A percentile compares a stretch with the other conserved stretches of the same genome.
Evolutionary conservation across 169 alveolate genomes (phyloP).

Genomic region (Sarcocystis neurona): DNA sequence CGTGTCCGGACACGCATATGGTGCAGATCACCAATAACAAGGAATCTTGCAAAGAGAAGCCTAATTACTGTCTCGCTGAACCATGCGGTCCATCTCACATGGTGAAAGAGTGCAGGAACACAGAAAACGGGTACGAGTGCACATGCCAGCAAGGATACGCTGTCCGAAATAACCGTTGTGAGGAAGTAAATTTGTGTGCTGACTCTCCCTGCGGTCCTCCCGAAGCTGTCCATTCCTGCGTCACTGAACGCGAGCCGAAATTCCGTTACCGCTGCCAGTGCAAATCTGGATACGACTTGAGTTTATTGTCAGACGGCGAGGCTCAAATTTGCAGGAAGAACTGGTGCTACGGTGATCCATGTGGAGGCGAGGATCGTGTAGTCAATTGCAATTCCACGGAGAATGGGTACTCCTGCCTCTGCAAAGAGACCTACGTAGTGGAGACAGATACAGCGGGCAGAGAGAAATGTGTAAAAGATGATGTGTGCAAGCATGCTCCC

Average conservation of each 20-base stretch:
- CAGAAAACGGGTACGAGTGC: not conserved
- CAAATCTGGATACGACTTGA: not conserved
- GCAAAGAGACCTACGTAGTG: too few species aligned
- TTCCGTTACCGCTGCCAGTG: slow-evolving; percentile 9
- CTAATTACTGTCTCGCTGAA: not conserved
- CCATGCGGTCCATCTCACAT: not conserved
- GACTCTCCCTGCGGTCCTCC: slow-evolving; percentile 21
- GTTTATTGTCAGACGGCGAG: too few species aligned
- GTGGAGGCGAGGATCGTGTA: too few species aligned
- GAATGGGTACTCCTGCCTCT: too few species aligned
- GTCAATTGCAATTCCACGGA: too few species aligned
- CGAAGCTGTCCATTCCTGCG: slow-evolving; percentile 7
- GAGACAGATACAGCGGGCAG: too few species aligned
- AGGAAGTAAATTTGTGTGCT: not conserved
- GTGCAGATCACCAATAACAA: not conserved
- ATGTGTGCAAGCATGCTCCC: not conserved
- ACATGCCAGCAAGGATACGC: not conserved
- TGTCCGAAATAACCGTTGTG: not conserved
- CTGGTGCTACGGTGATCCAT: too few species aligned
- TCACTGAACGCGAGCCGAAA: slow-evolving; percentile 1
- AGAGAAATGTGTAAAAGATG: not conserved
- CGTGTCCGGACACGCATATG: not conserved
- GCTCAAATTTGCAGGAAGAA: too few species aligned
- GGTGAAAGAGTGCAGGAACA: not conserved
- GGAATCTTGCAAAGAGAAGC: not conserved